phyloP scores from a whole-genome alignment of 148 eudicot genomes.

The Cornus suecica region DNA sequence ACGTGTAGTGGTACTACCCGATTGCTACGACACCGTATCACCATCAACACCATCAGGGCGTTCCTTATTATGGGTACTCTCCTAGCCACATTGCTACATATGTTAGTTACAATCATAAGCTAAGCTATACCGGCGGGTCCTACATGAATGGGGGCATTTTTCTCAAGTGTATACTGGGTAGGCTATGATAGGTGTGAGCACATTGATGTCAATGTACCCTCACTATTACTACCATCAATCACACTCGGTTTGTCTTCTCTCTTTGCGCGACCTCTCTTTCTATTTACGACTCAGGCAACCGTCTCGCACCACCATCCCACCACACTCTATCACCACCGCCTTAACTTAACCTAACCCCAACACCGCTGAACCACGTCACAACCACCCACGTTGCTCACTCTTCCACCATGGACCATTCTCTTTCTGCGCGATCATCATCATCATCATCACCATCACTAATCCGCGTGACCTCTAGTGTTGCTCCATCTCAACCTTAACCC shows the following conservation, averaged over 20 bases:
- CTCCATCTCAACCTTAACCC: too few species aligned
- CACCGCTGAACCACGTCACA: too few species aligned
- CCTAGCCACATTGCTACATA: slow-evolving; percentile 64
- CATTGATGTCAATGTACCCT: slow-evolving; percentile 75
- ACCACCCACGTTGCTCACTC: too few species aligned
- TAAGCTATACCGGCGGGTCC: slow-evolving; percentile 53
- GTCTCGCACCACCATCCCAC: too few species aligned
- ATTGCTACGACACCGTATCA: slow-evolving; percentile 42
- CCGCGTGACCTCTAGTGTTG: too few species aligned
- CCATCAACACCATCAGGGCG: slow-evolving; percentile 52
- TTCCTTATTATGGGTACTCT: slow-evolving; percentile 70
- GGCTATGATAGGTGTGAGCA: slow-evolving; percentile 48
- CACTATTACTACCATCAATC: slow-evolving; percentile 45
- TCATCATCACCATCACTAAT: too few species aligned
- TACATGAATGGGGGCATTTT: slow-evolving; percentile 64
- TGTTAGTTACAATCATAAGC: slow-evolving; percentile 57
- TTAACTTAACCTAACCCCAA: too few species aligned
- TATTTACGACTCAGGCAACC: too few species aligned
- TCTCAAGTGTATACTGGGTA: slow-evolving; percentile 56
- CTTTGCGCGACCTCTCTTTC: too few species aligned
- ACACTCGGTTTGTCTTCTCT: slow-evolving; percentile 56
- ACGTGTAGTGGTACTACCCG: slow-evolving; percentile 76
- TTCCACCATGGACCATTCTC: too few species aligned
- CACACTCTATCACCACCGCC: too few species aligned
- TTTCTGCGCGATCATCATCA: too few species aligned